Evolutionary conservation across 2,329 filamentous ascomycete genomes (phyloP).

Genomic region (Amesomyces nigricolor): DNA sequence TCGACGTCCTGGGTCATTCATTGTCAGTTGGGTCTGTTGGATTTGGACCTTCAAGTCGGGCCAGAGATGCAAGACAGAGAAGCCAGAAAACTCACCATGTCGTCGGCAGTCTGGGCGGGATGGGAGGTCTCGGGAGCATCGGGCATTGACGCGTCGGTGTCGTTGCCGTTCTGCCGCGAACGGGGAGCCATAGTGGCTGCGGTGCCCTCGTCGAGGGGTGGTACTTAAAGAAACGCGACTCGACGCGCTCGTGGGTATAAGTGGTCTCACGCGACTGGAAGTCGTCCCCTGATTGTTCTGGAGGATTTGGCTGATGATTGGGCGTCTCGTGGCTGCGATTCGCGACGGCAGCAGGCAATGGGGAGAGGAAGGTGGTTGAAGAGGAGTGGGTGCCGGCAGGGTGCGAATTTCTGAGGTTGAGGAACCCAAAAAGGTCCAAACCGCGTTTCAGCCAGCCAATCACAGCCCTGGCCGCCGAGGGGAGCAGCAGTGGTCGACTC

Average conservation of each 20-base stretch:
- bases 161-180: conserved; percentile 47
- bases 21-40: conserved; percentile 15
- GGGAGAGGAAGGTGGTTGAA: conserved; percentile 19
- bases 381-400: conserved; percentile 23
- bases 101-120: conserved; percentile 32
- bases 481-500: conserved; percentile 18
- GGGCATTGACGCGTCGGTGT: conserved; percentile 58
- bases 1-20: conserved; percentile 49
- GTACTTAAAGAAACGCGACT: conserved; percentile 33
- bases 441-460: conserved; percentile 26
- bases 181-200: conserved; percentile 49
- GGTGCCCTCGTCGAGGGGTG: conserved; percentile 8
- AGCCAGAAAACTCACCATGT: conserved; percentile 39
- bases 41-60: neutral
- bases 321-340: conserved; percentile 18
- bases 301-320: conserved; percentile 20
- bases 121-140: conserved; percentile 48
- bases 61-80: neutral
- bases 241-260: conserved; percentile 43
- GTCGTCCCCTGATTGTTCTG: neutral
- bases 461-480: conserved; percentile 17
- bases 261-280: conserved; percentile 5
- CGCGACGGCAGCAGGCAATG: conserved; percentile 12
- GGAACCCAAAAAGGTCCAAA: conserved; percentile 26
- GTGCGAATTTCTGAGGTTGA: conserved; percentile 28